Evolutionary conservation across 345 rosid species (phyloP), one percentile per base, ranked within the genome.

Genomic region (Dipteronia dyeriana): DNA sequence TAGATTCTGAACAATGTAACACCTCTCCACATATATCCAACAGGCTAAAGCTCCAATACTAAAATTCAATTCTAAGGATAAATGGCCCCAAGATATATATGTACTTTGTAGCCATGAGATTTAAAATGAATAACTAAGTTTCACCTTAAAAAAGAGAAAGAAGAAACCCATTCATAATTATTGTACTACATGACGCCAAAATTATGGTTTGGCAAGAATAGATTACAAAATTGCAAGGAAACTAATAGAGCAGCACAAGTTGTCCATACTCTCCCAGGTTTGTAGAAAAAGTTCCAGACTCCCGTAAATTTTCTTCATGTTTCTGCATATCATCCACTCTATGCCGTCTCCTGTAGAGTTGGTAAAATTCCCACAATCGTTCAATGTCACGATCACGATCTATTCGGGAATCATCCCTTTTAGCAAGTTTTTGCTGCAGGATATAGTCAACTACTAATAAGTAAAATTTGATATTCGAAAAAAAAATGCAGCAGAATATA

Each of bases 391-490:
- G 97, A 85, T 88, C 71, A 23, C 98, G 98, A 78, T 94, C 91
- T 82, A 96, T 89, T 1, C 77, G 75, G 14, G 84, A 89, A 54
- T 92, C 92, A 85, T 89, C 99, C 80, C 81, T 92, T 86, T 92
- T 91, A 68, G 91, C 92, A 90, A 92, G 94, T 87, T 94, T 96
- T 96, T 96, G 99, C 99, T 94, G 92, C 84, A 88, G 82, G 38
- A 85, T 60, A 38, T 49, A 69, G 66, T 41, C 45, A 75, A 62
- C 26, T 53, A 45, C 45, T 74, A 12, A 68, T 34, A 73, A 68
- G 25, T 17, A 0, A 20, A 70, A 66, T 31, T 19, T 43, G 34
- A 16, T 3, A 53, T 23, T 53, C 16, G 25, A 66, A 45, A 31
- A 75, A 53, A 9, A 53, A 31, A 16, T 51, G n/a, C 9, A 5